Evolutionary conservation across 805 yeast species (phyloP).

Genomic region (Suhomyces vadensis): DNA sequence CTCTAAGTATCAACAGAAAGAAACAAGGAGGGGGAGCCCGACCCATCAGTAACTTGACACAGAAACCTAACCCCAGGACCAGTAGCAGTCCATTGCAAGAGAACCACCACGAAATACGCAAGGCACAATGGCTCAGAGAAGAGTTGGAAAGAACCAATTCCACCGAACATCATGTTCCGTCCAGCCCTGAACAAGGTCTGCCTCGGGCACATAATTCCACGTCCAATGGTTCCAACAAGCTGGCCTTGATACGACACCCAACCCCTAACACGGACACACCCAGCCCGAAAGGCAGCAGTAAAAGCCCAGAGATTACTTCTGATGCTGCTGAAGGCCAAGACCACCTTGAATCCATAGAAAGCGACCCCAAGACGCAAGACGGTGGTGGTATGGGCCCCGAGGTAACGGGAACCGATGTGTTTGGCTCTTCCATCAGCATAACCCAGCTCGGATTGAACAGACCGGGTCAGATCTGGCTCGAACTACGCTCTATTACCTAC

Average conservation of each 20-base stretch:
- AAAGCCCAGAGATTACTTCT: no score
- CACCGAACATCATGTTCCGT: neutral
- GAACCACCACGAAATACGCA: neutral
- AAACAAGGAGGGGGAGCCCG: constrained; percentile 10
- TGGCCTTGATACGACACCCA: no score
- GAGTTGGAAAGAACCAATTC: neutral
- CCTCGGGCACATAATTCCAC: no score
- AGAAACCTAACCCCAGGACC: neutral
- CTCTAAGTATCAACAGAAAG: constrained; percentile 5
- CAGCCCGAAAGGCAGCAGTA: no score
- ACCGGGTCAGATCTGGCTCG: neutral
- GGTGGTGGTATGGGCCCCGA: no score
- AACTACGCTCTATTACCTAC: constrained; percentile 5
- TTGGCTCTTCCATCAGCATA: neutral
- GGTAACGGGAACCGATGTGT: neutral
- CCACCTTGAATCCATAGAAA: no score
- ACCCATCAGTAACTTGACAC: constrained; percentile 8
- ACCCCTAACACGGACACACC: no score
- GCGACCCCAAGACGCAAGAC: no score
- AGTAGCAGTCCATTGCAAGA: no score
- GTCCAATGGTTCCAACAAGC: no score
- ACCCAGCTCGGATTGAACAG: neutral
- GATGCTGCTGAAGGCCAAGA: no score
- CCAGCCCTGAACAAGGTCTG: neutral
- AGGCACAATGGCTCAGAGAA: constrained; percentile 4